These are phyloP conservation scores for Exophiala lecanii-corni DNA, from an alignment of 2,329 filamentous ascomycete genomes.

Conservation along the genomic window DNA sequence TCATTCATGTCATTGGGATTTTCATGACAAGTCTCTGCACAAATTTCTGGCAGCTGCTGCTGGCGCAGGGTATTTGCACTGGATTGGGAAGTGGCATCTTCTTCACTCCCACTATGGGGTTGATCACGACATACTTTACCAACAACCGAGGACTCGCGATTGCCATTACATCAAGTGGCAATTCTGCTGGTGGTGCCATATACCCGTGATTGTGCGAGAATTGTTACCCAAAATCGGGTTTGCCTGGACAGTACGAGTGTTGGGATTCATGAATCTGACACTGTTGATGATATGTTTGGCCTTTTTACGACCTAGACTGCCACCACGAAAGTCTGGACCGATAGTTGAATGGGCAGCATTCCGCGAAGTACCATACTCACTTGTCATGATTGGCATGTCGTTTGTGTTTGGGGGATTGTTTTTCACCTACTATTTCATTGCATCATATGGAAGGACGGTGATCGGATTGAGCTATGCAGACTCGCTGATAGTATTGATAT, in stretches of 20 bases:
- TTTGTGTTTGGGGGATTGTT: constrained; percentile 22
- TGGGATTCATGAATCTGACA: constrained; percentile 56
- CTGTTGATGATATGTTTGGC: constrained; percentile 35
- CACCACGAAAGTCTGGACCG: constrained; percentile 47
- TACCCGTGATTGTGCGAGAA: constrained; percentile 55
- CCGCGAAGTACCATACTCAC: constrained; percentile 45
- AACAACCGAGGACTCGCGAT: constrained; percentile 57
- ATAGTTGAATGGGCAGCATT: constrained; percentile 51
- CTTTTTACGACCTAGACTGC: constrained; percentile 47
- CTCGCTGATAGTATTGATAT: constrained; percentile 50
- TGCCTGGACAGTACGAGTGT: constrained; percentile 58
- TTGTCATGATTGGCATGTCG: constrained; percentile 27
- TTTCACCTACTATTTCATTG: constrained; percentile 22
- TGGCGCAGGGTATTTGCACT: constrained; percentile 53
- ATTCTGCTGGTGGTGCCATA: constrained; percentile 58
- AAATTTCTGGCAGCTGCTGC: constrained; percentile 47
- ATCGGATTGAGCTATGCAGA: constrained; percentile 48
- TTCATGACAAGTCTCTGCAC: constrained; percentile 49
- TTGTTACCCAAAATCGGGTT: constrained; percentile 59
- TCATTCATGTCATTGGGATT: constrained; percentile 44
- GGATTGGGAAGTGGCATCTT: constrained; percentile 54
- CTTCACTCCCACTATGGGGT: constrained; percentile 51
- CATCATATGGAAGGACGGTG: constrained; percentile 18
- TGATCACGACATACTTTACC: constrained; percentile 58
- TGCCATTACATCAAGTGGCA: constrained; percentile 56